Evolutionary conservation across 2,329 filamentous ascomycete species (phyloP).

Genomic region (Exophiala lecanii-corni): DNA sequence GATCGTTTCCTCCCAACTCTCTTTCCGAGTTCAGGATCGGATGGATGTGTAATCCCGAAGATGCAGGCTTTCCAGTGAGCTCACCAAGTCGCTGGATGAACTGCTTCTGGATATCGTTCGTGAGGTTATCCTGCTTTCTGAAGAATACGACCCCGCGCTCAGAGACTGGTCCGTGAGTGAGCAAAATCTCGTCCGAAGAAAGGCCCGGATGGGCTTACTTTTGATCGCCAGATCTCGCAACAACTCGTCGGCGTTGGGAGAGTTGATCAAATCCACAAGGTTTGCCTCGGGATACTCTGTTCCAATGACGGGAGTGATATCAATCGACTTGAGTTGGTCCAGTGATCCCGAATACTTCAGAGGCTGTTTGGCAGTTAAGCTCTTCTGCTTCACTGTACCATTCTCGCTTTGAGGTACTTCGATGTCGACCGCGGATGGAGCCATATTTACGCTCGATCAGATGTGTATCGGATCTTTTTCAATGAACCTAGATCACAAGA

Average conservation of each 20-base stretch:
- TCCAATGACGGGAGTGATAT: constrained; percentile 39
- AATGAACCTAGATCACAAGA: too few relatives aligned
- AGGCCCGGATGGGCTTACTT: not conserved
- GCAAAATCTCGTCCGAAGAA: not conserved
- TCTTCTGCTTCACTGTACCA: not conserved
- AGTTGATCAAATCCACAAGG: constrained; percentile 53
- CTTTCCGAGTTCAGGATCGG: constrained; percentile 52
- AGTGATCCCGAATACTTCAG: constrained; percentile 20
- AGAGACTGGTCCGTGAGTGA: not conserved
- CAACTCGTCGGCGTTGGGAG: constrained; percentile 58
- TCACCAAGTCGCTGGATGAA: constrained; percentile 57
- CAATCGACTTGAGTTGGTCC: constrained; percentile 23
- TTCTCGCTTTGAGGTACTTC: not conserved
- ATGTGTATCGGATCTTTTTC: too few relatives aligned
- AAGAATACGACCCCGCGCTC: constrained; percentile 42
- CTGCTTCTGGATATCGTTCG: constrained; percentile 61
- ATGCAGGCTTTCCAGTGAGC: constrained; percentile 53
- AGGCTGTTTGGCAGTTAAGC: constrained; percentile 1
- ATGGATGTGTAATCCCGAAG: constrained; percentile 57
- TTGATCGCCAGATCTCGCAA: constrained; percentile 61
- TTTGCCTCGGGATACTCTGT: constrained; percentile 38
- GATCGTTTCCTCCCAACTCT: constrained; percentile 52
- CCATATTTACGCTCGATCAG: not conserved
- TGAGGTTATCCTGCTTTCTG: constrained; percentile 58
- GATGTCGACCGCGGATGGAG: not conserved